Evolutionary conservation across 108 stramenopile genomes (phyloP).

Genomic region (Cyclotella cryptica): DNA sequence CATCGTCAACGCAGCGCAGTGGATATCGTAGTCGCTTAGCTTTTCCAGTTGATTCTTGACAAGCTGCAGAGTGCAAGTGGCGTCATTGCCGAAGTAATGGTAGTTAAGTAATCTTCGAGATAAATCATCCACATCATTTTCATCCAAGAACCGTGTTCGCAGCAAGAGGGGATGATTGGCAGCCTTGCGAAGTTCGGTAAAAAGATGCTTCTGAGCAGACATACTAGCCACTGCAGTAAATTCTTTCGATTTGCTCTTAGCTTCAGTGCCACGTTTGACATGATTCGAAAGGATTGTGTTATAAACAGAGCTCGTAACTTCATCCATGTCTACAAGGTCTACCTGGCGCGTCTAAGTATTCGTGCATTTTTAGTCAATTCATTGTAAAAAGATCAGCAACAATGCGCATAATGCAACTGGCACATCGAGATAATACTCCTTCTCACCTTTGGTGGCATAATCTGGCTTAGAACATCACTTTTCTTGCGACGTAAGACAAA

Average conservation of each 20-base stretch:
- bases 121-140: slow-evolving; percentile 61
- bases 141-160: slow-evolving; percentile 72
- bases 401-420: neutral
- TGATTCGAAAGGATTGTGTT: slow-evolving; percentile 44
- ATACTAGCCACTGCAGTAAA: neutral
- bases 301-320: slow-evolving; percentile 29
- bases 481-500: slow-evolving; percentile 94
- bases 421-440: neutral
- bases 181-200: slow-evolving; percentile 94
- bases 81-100: slow-evolving; percentile 82
- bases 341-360: slow-evolving; percentile 38
- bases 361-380: neutral
- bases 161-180: slow-evolving; percentile 96
- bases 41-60: slow-evolving; percentile 82
- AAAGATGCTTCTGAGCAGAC: slow-evolving; percentile 81
- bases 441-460: slow-evolving; percentile 80
- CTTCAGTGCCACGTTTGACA: slow-evolving; percentile 36
- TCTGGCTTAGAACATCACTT: slow-evolving; percentile 80
- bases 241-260: slow-evolving; percentile 10
- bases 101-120: slow-evolving; percentile 58
- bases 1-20: slow-evolving; percentile 75
- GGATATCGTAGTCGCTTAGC: slow-evolving; percentile 90
- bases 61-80: slow-evolving; percentile 68
- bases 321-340: slow-evolving; percentile 52
- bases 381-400: slow-evolving; percentile 11